phyloP scores from a whole-genome alignment of 371 early-diverging fungal genomes.

The Mortierella sp. region DNA sequence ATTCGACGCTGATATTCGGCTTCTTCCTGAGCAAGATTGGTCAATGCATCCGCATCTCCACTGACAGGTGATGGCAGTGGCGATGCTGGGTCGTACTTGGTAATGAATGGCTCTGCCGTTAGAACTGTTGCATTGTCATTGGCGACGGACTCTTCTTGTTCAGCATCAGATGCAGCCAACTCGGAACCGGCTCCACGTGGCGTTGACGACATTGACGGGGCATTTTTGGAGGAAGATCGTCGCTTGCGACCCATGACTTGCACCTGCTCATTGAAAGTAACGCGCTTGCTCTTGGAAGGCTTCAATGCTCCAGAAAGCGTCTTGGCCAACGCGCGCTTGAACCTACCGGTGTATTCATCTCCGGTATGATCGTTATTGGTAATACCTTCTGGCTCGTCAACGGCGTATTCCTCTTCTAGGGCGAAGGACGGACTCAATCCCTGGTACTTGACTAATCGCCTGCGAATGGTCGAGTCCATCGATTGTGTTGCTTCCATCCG shows the following conservation, averaged over 20 bases:
- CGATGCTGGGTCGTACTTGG: not conserved
- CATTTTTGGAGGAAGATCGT: constrained; percentile 4
- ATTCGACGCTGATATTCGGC: constrained; percentile 25
- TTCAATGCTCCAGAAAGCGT: constrained; percentile 21
- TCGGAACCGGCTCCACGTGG: not conserved
- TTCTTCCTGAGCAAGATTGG: constrained; percentile 21
- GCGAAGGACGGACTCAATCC: constrained; percentile 29
- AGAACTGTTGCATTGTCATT: not conserved
- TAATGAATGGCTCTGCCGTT: not conserved
- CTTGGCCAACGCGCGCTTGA: constrained; percentile 13
- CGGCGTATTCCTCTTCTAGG: constrained; percentile 4
- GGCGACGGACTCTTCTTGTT: not conserved
- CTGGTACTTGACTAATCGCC: constrained; percentile 22
- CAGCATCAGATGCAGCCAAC: not conserved
- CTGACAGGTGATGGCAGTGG: not conserved
- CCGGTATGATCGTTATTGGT: not conserved
- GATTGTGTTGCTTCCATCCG: constrained; percentile 15
- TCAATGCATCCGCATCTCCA: constrained; percentile 1
- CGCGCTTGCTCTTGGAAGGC: constrained; percentile 36
- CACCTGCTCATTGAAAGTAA: constrained; percentile 50
- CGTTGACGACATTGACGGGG: not conserved
- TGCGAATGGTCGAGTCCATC: constrained; percentile 44
- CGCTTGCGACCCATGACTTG: constrained; percentile 41
- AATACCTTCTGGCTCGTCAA: not conserved
- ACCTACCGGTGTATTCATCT: constrained; percentile 1